Conservation (phyloP, 1,284 basidiomycete genomes). For the Thelephora terrestris region DNA sequence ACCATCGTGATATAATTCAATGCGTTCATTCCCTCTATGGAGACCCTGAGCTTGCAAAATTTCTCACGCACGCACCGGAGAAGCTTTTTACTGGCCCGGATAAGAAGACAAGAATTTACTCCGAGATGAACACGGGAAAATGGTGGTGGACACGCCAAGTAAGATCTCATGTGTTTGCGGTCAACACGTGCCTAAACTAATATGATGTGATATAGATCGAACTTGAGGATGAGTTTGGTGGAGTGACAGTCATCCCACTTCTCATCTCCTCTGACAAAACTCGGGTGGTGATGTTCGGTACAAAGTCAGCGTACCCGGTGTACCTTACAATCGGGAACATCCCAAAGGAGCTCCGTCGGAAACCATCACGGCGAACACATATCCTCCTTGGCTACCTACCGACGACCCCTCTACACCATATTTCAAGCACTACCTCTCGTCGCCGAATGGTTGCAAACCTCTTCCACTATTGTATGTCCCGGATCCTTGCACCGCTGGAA, state of each 20-base stretch:
- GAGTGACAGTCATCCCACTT: slow-evolving; percentile 29
- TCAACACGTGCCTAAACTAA: not conserved
- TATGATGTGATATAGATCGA: slow-evolving; percentile 12
- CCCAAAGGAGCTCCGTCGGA: slow-evolving; percentile 26
- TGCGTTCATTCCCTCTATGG: slow-evolving; percentile 7
- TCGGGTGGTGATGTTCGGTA: slow-evolving; percentile 23
- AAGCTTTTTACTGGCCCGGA: slow-evolving; percentile 20
- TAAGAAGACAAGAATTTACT: slow-evolving; percentile 15
- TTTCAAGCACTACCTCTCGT: slow-evolving; percentile 14
- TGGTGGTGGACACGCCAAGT: slow-evolving; percentile 33
- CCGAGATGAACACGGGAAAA: slow-evolving; percentile 26
- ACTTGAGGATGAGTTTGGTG: slow-evolving; percentile 19
- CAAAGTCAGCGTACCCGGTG: slow-evolving; percentile 30
- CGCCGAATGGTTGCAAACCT: slow-evolving; percentile 12
- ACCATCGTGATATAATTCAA: slow-evolving; percentile 17
- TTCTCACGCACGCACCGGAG: slow-evolving; percentile 22
- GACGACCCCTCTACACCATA: slow-evolving; percentile 19
- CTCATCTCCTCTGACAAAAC: slow-evolving; percentile 32
- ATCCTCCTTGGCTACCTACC: slow-evolving; percentile 29
- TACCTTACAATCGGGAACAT: slow-evolving; percentile 35
- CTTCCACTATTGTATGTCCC: slow-evolving; percentile 15
- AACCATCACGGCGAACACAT: slow-evolving; percentile 22
- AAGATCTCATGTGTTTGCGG: not conserved
- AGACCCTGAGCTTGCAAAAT: slow-evolving; percentile 4
- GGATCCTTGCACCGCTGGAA: slow-evolving; percentile 12